These are phyloP conservation scores for Candida cerambycidarum DNA, from an alignment of 805 yeast species.

Conservation along the genomic window DNA sequence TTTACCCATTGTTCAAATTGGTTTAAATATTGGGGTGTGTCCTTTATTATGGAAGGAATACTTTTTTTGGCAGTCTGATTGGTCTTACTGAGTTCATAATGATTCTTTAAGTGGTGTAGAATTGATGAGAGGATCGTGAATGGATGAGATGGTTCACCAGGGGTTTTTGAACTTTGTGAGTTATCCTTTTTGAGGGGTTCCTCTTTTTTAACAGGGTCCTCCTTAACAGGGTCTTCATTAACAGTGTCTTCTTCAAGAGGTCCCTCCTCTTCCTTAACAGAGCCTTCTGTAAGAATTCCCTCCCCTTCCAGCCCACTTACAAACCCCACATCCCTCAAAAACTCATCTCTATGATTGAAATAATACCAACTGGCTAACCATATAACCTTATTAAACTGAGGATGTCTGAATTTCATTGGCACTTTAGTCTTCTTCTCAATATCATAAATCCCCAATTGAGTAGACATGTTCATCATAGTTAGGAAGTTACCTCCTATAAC, in stretches of 20 bases:
- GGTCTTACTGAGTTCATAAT: slow-evolving; percentile 32
- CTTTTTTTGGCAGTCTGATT: slow-evolving; percentile 31
- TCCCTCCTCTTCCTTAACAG: no score
- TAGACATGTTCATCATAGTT: slow-evolving; percentile 59
- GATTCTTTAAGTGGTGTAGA: slow-evolving; percentile 27
- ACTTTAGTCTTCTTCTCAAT: slow-evolving; percentile 72
- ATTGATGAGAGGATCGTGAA: slow-evolving; percentile 8
- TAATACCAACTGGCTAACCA: slow-evolving; percentile 63
- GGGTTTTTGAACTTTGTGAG: no score
- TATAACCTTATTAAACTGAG: slow-evolving; percentile 67
- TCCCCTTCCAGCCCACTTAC: no score
- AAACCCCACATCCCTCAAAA: slow-evolving; percentile 18
- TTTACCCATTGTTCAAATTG: slow-evolving; percentile 1
- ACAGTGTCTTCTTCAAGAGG: no score
- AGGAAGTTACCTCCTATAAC: slow-evolving; percentile 89
- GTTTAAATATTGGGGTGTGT: neutral
- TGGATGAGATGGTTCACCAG: slow-evolving; percentile 3
- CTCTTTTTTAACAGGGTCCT: neutral
- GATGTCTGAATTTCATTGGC: slow-evolving; percentile 74
- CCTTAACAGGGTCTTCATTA: neutral
- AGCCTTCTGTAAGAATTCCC: no score
- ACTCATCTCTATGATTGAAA: slow-evolving; percentile 24
- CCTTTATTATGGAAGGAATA: slow-evolving; percentile 30
- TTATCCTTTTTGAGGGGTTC: no score
- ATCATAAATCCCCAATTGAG: slow-evolving; percentile 59